phyloP scores from a whole-genome alignment of 495 filamentous ascomycete species.

The Penicillium longicatenatum region DNA sequence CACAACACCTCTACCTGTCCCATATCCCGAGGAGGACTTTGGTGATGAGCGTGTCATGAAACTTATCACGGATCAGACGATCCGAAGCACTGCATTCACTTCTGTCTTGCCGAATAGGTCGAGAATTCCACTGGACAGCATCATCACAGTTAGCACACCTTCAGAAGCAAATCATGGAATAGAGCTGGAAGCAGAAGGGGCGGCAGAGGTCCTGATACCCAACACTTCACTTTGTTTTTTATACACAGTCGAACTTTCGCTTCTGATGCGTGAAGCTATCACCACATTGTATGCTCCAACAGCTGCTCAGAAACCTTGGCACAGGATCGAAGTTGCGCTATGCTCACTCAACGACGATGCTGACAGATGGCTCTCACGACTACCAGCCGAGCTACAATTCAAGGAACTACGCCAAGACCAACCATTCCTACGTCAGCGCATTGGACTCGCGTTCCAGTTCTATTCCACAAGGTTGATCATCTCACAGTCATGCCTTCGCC shows the following conservation, averaged over 20 bases:
- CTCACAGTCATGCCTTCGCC: slow-evolving; percentile 57
- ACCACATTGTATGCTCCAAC: slow-evolving; percentile 23
- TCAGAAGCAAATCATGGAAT: background rate
- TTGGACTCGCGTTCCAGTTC: slow-evolving; percentile 53
- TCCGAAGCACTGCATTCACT: slow-evolving; percentile 22
- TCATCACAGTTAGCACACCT: background rate
- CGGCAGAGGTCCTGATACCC: slow-evolving; percentile 12
- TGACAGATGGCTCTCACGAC: slow-evolving; percentile 25
- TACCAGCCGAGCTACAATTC: slow-evolving; percentile 33
- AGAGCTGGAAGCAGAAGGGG: slow-evolving; percentile 1
- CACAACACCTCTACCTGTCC: slow-evolving; percentile 54
- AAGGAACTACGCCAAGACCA: slow-evolving; percentile 5
- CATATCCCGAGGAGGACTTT: slow-evolving; percentile 54
- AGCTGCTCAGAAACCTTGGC: slow-evolving; percentile 17
- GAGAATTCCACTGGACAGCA: background rate
- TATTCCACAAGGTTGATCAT: slow-evolving; percentile 57
- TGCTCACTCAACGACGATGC: slow-evolving; percentile 20
- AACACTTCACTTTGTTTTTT: slow-evolving; percentile 26
- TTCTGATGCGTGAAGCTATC: slow-evolving; percentile 25
- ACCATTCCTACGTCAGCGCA: slow-evolving; percentile 35
- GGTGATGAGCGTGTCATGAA: slow-evolving; percentile 25
- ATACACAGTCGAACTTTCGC: slow-evolving; percentile 25
- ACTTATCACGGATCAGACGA: slow-evolving; percentile 30
- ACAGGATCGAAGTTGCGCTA: slow-evolving; percentile 22
- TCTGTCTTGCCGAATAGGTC: slow-evolving; percentile 13